Conservation (phyloP, 169 alveolate genomes). For the Eimeria sp. region DNA sequence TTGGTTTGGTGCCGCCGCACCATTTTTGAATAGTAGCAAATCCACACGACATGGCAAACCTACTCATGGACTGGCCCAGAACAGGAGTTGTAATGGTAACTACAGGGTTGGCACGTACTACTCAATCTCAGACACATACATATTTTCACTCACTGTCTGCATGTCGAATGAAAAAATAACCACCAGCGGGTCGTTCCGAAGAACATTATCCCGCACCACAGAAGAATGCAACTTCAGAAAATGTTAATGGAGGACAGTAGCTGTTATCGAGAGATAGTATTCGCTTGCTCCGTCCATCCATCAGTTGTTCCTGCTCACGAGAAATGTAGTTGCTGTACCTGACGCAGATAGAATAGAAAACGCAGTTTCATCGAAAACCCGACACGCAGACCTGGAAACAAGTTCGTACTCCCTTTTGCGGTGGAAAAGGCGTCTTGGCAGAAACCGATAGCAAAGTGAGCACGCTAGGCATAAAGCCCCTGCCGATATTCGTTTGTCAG, state of each 20-base stretch:
- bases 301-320: no score
- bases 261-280: no score
- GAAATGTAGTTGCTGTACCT: no score
- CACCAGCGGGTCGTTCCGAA: neutral
- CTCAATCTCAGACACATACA: neutral
- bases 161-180: no score
- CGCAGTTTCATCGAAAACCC: neutral
- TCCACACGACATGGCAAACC: neutral
- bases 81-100: neutral
- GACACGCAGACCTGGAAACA: neutral
- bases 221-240: neutral
- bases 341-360: neutral
- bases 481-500: neutral
- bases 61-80: neutral
- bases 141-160: neutral
- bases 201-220: no score
- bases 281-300: no score
- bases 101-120: neutral
- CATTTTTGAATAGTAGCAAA: neutral
- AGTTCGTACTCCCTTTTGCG: neutral
- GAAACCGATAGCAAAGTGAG: neutral
- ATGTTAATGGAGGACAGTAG: neutral
- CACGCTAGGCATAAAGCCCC: neutral
- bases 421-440: neutral
- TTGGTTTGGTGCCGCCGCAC: neutral